Base-by-base conservation (phyloP, 805 yeast species). In the Suhomyces tanzawaensis region DNA sequence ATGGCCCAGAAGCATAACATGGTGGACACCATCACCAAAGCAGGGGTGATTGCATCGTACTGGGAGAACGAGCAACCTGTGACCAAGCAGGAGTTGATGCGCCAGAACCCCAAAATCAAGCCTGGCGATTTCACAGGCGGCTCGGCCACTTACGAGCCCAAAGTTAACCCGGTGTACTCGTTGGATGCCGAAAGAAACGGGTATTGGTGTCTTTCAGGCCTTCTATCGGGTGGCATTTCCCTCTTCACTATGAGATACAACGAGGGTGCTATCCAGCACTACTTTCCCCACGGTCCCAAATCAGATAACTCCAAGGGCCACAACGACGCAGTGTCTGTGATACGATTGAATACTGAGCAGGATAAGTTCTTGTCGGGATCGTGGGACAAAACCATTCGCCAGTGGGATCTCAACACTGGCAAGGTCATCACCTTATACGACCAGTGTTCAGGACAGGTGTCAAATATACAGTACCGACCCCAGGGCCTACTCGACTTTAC, bases 51-150 rank as follows among this genome's bases (percentile, higher is more conserved):
- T 4, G 56, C 74, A 12, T 82, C 93, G 0, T 91, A 88, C 64
- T 93, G 97, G 96, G 98, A 91, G 55, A 93, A 93, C 60, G 98
- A 93, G 63, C 86, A 89, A 52, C 97, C 98, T 0, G 66, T 78
- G 40, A 62, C 70, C 22, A 67, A 66, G 44, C 54, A 71, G 41
- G 69, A 69, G 42, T 53, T 50, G 32, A 55, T 45, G 59, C 74
- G 66, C 19, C 29, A 48, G 16, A 66, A 68, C 46, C 68, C 72
- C 4, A 68, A 66, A 40, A 40, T 68, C 29, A 64, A 64, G 34
- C 51, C 45, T 4, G 52, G 57, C 34, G 70, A 67, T 44, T 67
- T 67, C 37, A 39, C 49, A 15, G 44, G 62, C 4, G 74, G 72
- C 7, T 47, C 65, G 6, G 68, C 58, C 4, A 58, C 62, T 23